Evolutionary conservation across 768 basidiomycete species (phyloP), one percentile per base, ranked within the genome.

Genomic region (Coprinellus micaceus): DNA sequence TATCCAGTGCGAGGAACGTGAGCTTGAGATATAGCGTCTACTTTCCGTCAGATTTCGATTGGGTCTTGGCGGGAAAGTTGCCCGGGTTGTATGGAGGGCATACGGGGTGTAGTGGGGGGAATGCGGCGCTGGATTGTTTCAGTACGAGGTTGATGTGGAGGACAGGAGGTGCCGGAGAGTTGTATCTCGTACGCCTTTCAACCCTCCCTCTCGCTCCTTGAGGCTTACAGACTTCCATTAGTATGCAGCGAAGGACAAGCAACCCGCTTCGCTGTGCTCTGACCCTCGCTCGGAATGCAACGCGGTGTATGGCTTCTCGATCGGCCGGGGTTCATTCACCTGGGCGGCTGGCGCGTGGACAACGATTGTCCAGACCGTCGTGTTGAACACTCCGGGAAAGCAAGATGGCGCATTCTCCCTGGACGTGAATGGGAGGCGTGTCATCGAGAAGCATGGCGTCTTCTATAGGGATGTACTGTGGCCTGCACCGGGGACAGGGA

Each of bases 71-170:
- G 4, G 94, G 94, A 6, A 95, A 97, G 70, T 67, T 95, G 4
- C 91, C 93, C 0, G 94, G 93, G 0, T 59, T 94, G 3, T 91
- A 85, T 62, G 88, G 87, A 0, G 88, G 88, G 0, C 83, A 80
- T 60, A 72, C 65, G 3, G 78, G 75, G 19, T 91, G 89, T 66
- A 89, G 88, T 19, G 90, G 90, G 4, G 90, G 90, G 1, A 74
- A 83, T 61, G 76, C 77, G n/a, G 92, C 90, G 6, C 60, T 74
- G 33, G 75, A 79, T 43, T 95, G 93, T 63, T 95, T 91, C 65
- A 91, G 88, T 64, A 93, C 91, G 5, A 72, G 93, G 25, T 56
- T 94, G 61, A 94, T 95, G 93, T 94, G 88, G 87, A 76, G 88
- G 37, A 63, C 67, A 12, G 71, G 70, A 0, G 91, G 92, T 3